Base-by-base conservation (phyloP, 2,329 filamentous ascomycete genomes). In the Stachybotrys chlorohalonatus region DNA sequence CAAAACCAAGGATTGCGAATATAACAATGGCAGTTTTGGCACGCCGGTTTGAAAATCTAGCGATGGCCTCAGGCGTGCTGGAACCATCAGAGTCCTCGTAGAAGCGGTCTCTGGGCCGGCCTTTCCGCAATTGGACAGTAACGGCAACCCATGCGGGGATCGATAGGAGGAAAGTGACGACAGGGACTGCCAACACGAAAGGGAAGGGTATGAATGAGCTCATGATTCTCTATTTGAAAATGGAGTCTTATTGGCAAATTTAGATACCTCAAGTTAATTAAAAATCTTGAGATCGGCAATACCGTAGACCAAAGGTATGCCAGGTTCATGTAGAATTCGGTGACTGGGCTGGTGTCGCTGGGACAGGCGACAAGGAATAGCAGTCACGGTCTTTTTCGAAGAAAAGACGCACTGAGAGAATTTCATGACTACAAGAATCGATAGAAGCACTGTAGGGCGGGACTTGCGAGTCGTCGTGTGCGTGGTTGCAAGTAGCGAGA, bases 41-140 rank as follows among this genome's bases (percentile, higher is more conserved):
- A 7, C 17, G 17, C 30, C 17, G 31, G 31, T 46, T 52, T 11
- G 53, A 55, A 45, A 55, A 55, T 6, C 45, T 31, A 16, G 50
- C 51, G 31, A 55, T n/a, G 6, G 53, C 17, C 42, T 46, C 16
- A 6, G 53, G 53, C 13, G 50, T 52, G 7, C 48, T 49, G 17
- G 30, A 47, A 5, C 53, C 53, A 52, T 55, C 53, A 8, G 17
- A 50, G 47, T 55, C 53, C 31, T 55, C 46, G 30, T 55, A 55
- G 30, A 55, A 55, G 9, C 50, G 32, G 47, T 50, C 47, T 16
- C 13, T 55, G 11, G 53, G 53, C 31, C 36, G 36, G 36, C 13
- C 36, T 9, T 13, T 2, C 36, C 36, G 36, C 36, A 13, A 42
- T 42, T 42, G 36, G 5, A 5, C 36, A 42, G 13, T 42, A 5